Base-by-base conservation (phyloP, 805 yeast species). In the Spathaspora girioi region DNA sequence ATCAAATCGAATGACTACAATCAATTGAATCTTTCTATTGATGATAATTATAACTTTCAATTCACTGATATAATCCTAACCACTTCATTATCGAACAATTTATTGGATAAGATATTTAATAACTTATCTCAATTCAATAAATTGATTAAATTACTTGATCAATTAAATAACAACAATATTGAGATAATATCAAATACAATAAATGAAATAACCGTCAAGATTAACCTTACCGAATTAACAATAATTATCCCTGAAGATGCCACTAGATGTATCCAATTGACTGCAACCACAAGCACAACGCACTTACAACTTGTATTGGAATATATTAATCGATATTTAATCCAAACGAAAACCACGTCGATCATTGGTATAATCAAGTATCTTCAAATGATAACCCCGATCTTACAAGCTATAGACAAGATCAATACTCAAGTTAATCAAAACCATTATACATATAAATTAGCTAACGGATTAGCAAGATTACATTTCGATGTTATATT, bases 311-410 rank as follows among this genome's bases (percentile, higher is more conserved):
- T 62, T 26, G 53, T 56, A 11, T 50, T 66, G 43, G 52, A 53
- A 7, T 59, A 63, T 47, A 55, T 68, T 50, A 66, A 67, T 46
- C 55, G 56, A n/a, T 65, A 64, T 50, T 53, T 62, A 49, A n/a
- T n/a, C 10, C 45, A 17, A 23, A 27, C 18, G 29, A 43, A 17
- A 14, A 26, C 29, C 5, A 54, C 51, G 48, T 55, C 59, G n/a
- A 61, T 72, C 10, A 56, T 68, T 45, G 73, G 73, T 1, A 64
- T 69, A 5, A 58, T 73, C 49, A 64, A 61, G 46, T 74, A 70
- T 52, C 55, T 74, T 27, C 63, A 67, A 43, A 67, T 66, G 40
- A 54, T 69, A 8, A 61, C 63, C 15, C 73, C 71, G 11, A 56
- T 73, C 2, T 50, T 71, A 19, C 53, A 59, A 31, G 55, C 71